phyloP scores from a whole-genome alignment of 2,329 filamentous ascomycete species.

The Paraconiothyrium brasiliense region DNA sequence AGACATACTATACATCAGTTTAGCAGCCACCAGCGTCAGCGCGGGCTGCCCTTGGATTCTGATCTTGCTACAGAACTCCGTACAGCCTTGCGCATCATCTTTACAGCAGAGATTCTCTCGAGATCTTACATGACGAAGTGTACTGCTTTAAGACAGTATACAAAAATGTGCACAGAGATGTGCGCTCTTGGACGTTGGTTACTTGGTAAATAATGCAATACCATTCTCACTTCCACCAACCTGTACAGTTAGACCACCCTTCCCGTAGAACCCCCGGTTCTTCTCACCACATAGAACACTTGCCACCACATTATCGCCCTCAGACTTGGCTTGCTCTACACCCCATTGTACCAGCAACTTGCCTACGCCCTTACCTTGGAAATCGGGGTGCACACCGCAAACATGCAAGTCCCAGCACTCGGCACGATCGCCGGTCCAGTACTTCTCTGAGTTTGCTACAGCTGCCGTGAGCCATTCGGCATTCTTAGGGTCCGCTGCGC shows the following conservation, averaged over 20 bases:
- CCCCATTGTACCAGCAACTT: constrained; percentile 52
- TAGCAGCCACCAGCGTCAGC: too few relatives aligned
- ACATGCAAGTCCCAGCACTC: constrained; percentile 43
- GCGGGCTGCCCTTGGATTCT: too few relatives aligned
- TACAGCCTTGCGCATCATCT: too few relatives aligned
- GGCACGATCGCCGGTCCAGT: constrained; percentile 37
- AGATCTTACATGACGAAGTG: too few relatives aligned
- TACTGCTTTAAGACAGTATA: neutral
- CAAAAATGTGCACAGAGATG: neutral
- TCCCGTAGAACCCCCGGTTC: constrained; percentile 40
- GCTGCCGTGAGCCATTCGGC: constrained; percentile 32
- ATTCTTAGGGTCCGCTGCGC: constrained; percentile 35
- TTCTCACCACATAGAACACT: constrained; percentile 44
- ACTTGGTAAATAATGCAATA: constrained; percentile 33
- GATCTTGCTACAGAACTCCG: too few relatives aligned
- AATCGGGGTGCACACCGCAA: constrained; percentile 45
- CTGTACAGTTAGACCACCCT: constrained; percentile 30
- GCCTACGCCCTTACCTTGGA: constrained; percentile 50
- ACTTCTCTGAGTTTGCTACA: constrained; percentile 28
- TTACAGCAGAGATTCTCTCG: too few relatives aligned
- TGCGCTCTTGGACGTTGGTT: neutral
- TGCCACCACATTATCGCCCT: constrained; percentile 35
- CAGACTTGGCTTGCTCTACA: constrained; percentile 41
- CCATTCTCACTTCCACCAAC: constrained; percentile 23
- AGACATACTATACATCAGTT: too few relatives aligned